Conservation (phyloP, 2,329 filamentous ascomycete genomes). For the Paracamarosporium sp. region DNA sequence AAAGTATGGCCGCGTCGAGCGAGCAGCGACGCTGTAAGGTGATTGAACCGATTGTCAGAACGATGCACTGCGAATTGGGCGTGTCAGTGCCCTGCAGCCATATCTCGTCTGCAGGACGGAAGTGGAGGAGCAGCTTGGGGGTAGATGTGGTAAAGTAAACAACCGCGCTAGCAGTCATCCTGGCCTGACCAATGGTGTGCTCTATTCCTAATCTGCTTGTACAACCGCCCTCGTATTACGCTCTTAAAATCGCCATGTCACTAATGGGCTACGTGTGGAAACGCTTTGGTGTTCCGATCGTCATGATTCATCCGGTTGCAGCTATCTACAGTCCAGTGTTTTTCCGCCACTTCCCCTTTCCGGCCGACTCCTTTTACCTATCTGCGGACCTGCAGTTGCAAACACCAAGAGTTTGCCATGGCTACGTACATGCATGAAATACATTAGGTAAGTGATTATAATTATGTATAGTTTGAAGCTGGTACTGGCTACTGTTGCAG, state of each 20-base stretch:
- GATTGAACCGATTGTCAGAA: conserved; percentile 23
- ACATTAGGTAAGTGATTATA: conserved; percentile 11
- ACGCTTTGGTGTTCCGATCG: neutral
- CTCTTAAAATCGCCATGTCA: neutral
- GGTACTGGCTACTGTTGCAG: conserved; percentile 8
- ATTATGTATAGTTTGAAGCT: conserved; percentile 8
- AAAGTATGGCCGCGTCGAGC: conserved; percentile 35
- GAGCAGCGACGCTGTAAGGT: conserved; percentile 21
- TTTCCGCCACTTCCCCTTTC: neutral
- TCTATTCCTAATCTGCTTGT: conserved; percentile 40
- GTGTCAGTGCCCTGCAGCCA: conserved; percentile 20
- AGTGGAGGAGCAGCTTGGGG: conserved; percentile 31
- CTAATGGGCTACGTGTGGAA: neutral
- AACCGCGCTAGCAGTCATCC: conserved; percentile 40
- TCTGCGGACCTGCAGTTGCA: conserved; percentile 6
- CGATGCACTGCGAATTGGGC: conserved; percentile 34
- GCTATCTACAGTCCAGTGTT: conserved; percentile 7
- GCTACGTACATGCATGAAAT: conserved; percentile 7
- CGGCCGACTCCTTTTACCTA: neutral
- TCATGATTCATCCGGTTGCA: conserved; percentile 5
- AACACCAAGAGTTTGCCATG: conserved; percentile 6
- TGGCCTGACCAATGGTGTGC: conserved; percentile 37
- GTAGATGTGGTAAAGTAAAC: conserved; percentile 38
- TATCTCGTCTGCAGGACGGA: conserved; percentile 33
- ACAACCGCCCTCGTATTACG: conserved; percentile 40